phyloP scores from a whole-genome alignment of 441 rosid genomes.

The Macaranga tanarius region DNA sequence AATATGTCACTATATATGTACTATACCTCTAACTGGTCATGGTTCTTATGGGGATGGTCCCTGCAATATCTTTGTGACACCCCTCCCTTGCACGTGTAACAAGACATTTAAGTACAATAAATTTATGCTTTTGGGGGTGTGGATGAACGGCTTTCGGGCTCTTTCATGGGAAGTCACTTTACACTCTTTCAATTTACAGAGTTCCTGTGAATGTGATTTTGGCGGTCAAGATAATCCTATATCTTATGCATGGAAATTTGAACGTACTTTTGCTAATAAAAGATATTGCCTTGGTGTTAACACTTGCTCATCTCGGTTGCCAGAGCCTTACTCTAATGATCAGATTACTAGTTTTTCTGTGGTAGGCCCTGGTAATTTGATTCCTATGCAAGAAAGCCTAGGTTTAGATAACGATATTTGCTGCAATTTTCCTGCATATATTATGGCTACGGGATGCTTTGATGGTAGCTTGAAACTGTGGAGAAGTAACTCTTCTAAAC shows the following conservation, averaged over 20 bases:
- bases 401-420: constrained; percentile 30
- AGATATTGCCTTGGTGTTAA: constrained; percentile 52
- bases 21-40: constrained; percentile 58
- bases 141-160: constrained; percentile 67
- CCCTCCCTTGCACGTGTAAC: constrained; percentile 53
- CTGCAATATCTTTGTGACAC: constrained; percentile 56
- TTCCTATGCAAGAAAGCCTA: constrained; percentile 33
- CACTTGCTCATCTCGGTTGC: constrained; percentile 64
- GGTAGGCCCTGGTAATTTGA: constrained; percentile 49
- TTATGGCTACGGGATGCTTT: constrained; percentile 79
- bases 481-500: constrained; percentile 54
- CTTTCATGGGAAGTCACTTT: constrained; percentile 72
- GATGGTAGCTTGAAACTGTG: constrained; percentile 87
- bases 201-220: constrained; percentile 49
- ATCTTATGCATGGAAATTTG: constrained; percentile 42
- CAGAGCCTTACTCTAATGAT: constrained; percentile 56
- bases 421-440: constrained; percentile 51
- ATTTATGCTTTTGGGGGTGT: constrained; percentile 73
- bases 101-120: constrained; percentile 47
- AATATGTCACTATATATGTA: constrained; percentile 57
- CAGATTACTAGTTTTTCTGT: constrained; percentile 74
- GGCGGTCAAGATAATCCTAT: constrained; percentile 39
- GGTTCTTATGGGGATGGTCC: constrained; percentile 56
- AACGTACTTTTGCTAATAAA: constrained; percentile 46
- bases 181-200: constrained; percentile 47